Evolutionary conservation across 768 basidiomycete genomes (phyloP), one percentile per base, ranked within the genome.

Genomic region (Phanerodontia chrysosporium): DNA sequence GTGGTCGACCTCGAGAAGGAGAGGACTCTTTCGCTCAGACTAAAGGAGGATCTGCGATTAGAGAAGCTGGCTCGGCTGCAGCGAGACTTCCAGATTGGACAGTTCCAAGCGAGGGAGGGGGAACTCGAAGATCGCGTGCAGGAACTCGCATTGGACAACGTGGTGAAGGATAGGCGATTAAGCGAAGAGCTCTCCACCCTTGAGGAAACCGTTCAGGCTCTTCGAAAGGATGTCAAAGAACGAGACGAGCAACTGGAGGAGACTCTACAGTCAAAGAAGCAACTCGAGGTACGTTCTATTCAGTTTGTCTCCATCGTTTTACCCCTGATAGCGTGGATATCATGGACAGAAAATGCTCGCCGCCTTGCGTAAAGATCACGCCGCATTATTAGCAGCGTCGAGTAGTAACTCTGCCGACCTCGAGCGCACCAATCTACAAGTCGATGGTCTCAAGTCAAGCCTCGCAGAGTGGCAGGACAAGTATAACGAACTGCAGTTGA

Each of bases 81-180:
- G 66, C 75, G 88, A 57, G 89, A 92, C 59, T 83, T 76, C 65
- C 80, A 81, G 67, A 79, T 91, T 53, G 81, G 78, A n/a, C 78
- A 83, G 71, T 90, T 88, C 65, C 84, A 86, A 69, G 77, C 77
- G 21, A 76, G 77, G 51, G 89, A 90, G 64, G 73, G 75, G 14
- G 85, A 85, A 62, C 70, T 89, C 48, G 84, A 88, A 64, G 67
- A 72, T 44, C 78, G 76, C 60, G 69, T 88, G 9, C 75, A 72
- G 24, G 30, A 53, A 22, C 32, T 53, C 6, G 25, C 22, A 5
- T 27, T 51, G 9, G 28, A 30, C 5, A 30, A 32, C 16, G 29
- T 1, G 18, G 49, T 32, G 49, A 51, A 12, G n/a, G 30, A 51
- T 16, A 66, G 80, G 67, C 62, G 72, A 67, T 57, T 75, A 71